phyloP scores from a whole-genome alignment of 2,329 filamentous ascomycete genomes.

The Colletotrichum sp. region DNA sequence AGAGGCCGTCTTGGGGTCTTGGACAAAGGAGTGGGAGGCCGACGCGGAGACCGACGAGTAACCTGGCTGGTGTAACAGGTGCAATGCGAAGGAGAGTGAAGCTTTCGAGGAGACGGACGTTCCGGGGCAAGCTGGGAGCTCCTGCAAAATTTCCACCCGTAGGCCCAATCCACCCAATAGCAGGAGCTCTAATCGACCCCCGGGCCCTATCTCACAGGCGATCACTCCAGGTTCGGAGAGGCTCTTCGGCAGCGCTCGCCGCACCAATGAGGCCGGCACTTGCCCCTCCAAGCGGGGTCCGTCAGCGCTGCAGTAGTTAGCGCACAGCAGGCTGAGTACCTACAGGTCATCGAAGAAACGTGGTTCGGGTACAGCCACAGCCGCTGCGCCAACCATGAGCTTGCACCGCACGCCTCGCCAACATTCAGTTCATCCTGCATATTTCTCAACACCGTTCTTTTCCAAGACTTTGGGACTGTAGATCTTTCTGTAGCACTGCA shows the following conservation, averaged over 20 bases:
- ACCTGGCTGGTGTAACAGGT: not conserved
- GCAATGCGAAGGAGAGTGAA: not conserved
- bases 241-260: slow-evolving; percentile 9
- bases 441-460: not conserved
- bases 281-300: not conserved
- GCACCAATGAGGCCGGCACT: slow-evolving; percentile 4
- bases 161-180: slow-evolving; percentile 10
- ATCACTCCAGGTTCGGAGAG: slow-evolving; percentile 6
- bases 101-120: slow-evolving; percentile 7
- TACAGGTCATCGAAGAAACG: slow-evolving; percentile 9
- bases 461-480: not conserved
- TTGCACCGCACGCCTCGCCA: not conserved
- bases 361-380: slow-evolving; percentile 5
- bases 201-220: not conserved
- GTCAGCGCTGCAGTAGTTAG: not conserved
- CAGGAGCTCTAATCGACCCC: slow-evolving; percentile 1
- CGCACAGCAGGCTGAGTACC: not conserved
- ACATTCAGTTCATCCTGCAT: not conserved
- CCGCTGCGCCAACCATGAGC: not conserved
- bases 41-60: not conserved
- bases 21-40: not conserved
- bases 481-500: not conserved
- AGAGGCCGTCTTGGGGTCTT: slow-evolving; percentile 2
- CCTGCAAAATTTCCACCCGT: slow-evolving; percentile 17
- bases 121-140: slow-evolving; percentile 16